Conservation (phyloP, 257 asterid species). For the Gardenia jasminoides region DNA sequence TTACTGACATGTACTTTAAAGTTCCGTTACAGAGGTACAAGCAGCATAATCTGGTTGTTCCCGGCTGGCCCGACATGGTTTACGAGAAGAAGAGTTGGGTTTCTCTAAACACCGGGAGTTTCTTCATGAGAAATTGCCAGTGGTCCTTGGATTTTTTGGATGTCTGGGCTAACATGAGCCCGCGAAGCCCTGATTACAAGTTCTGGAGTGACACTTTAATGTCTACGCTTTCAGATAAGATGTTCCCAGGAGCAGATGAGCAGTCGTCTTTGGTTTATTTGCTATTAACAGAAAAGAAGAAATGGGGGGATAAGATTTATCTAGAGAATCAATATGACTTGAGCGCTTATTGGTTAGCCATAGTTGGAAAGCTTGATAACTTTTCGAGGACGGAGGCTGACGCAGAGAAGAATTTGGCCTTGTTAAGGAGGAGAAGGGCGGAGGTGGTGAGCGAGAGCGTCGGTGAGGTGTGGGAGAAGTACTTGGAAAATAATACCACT, state of each 20-base stretch:
- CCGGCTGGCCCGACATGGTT: conserved; percentile 20
- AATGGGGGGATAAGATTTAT: conserved; percentile 27
- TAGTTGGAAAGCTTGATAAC: conserved; percentile 21
- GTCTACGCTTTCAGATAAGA: conserved; percentile 28
- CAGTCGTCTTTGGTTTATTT: conserved; percentile 30
- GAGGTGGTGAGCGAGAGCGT: conserved; percentile 13
- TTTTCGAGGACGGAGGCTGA: conserved; percentile 13
- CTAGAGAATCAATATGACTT: conserved; percentile 32
- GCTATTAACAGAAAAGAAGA: conserved; percentile 17
- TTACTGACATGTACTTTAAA: conserved; percentile 21
- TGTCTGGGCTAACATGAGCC: conserved; percentile 32
- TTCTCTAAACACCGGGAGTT: conserved; percentile 14
- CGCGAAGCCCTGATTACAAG: conserved; percentile 26
- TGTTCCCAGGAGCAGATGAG: conserved; percentile 26
- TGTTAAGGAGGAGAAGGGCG: background rate
- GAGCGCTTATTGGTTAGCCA: conserved; percentile 29
- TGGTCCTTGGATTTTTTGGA: conserved; percentile 23
- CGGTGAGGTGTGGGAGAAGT: conserved; percentile 21
- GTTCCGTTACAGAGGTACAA: conserved; percentile 20
- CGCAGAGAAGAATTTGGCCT: background rate
- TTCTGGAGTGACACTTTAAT: conserved; percentile 24
- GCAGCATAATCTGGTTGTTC: conserved; percentile 13
- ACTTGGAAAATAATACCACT: conserved; percentile 7
- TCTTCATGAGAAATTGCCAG: conserved; percentile 17
- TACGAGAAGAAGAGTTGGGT: conserved; percentile 23